Evolutionary conservation across 768 basidiomycete genomes (phyloP).

Genomic region (Trametes cinnabarina): DNA sequence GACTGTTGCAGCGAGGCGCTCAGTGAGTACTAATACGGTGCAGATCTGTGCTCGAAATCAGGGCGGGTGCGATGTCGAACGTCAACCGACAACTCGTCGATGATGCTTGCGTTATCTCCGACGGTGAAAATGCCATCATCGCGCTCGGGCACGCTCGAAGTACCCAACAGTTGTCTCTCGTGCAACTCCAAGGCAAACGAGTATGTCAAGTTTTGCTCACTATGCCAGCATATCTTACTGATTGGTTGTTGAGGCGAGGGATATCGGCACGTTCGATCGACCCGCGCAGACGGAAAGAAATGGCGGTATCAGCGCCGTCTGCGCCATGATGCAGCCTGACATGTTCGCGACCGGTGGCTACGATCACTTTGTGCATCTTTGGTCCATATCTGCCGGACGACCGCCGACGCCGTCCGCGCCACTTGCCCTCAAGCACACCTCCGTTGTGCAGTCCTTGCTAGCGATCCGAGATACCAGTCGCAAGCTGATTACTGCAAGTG

Average conservation of each 20-base stretch:
- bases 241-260: background rate
- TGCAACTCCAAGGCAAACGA: conserved; percentile 2
- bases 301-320: conserved; percentile 42
- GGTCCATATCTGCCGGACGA: conserved; percentile 36
- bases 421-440: conserved; percentile 42
- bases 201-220: background rate
- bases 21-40: background rate
- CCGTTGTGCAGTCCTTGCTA: conserved; percentile 44
- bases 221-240: background rate
- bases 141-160: conserved; percentile 42
- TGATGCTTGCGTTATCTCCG: conserved; percentile 40
- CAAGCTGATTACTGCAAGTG: conserved; percentile 47
- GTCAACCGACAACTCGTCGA: conserved; percentile 32
- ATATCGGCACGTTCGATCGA: conserved; percentile 8
- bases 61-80: conserved; percentile 19
- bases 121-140: conserved; percentile 26
- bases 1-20: no score
- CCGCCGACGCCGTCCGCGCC: conserved; percentile 31
- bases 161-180: conserved; percentile 17
- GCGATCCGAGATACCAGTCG: conserved; percentile 43
- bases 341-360: conserved; percentile 50
- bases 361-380: conserved; percentile 48
- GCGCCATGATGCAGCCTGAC: conserved; percentile 40
- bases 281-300: conserved; percentile 29
- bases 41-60: background rate